These are phyloP conservation scores for Teratosphaeria pseudoeucalypti DNA, from an alignment of 2,329 filamentous ascomycete genomes.

Conservation along the genomic window DNA sequence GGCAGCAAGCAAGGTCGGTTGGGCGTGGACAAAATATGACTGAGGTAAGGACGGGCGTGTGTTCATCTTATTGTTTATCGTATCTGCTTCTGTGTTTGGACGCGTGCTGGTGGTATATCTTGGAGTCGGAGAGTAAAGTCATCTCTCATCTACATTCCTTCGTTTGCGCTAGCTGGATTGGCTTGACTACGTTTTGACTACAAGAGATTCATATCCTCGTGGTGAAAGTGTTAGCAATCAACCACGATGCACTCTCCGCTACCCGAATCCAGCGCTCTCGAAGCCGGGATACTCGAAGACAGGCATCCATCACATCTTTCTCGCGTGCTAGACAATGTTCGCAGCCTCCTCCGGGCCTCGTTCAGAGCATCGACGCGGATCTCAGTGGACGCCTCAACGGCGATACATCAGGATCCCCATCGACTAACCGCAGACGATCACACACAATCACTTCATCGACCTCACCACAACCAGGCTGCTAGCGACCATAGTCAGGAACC, in stretches of 20 bases:
- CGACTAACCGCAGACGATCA: slow-evolving; percentile 2
- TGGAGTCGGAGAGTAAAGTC: neutral
- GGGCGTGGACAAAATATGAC: neutral
- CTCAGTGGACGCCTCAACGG: neutral
- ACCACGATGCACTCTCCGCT: slow-evolving; percentile 17
- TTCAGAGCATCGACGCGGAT: slow-evolving; percentile 11
- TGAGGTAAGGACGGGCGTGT: neutral
- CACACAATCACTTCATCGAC: neutral
- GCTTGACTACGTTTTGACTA: neutral
- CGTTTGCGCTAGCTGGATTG: neutral
- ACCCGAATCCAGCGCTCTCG: slow-evolving; percentile 22
- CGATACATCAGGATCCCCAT: neutral
- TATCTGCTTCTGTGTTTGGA: neutral
- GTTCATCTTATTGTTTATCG: neutral
- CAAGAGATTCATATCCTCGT: neutral
- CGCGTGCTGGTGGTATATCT: neutral
- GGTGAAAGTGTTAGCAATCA: neutral
- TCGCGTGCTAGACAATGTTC: slow-evolving; percentile 25
- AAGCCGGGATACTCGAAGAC: slow-evolving; percentile 26
- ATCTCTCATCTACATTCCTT: neutral
- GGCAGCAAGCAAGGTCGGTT: neutral
- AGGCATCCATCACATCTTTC: slow-evolving; percentile 16
- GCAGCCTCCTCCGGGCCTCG: slow-evolving; percentile 22
- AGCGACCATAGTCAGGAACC: neutral
- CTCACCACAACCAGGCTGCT: neutral